Evolutionary conservation across 2,329 filamentous ascomycete genomes (phyloP).

Genomic region (Fusarium foetens): DNA sequence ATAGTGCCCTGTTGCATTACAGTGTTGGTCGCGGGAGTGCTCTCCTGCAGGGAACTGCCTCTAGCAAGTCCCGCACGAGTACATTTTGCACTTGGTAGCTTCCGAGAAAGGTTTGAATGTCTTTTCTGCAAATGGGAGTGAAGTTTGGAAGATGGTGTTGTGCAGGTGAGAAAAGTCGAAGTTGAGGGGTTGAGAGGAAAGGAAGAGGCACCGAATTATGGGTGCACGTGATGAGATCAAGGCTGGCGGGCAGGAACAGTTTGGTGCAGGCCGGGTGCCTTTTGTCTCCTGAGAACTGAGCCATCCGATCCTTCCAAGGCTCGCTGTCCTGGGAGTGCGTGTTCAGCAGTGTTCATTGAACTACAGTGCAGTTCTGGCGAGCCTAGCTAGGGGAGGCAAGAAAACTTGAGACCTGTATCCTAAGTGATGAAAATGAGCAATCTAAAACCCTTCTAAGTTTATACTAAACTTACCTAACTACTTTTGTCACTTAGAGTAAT

Average conservation of each 20-base stretch:
- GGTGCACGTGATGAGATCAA: neutral
- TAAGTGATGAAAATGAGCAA: no score
- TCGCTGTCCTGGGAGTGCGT: neutral
- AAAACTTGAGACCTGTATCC: no score
- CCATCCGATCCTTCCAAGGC: neutral
- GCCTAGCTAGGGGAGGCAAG: neutral
- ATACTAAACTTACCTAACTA: no score
- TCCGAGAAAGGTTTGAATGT: accelerated
- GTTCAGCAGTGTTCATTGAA: neutral
- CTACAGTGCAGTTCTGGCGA: neutral
- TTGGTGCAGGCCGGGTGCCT: neutral
- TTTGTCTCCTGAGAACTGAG: neutral
- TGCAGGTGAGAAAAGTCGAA: neutral
- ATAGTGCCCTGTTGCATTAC: slow-evolving; percentile 36
- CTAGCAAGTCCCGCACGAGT: slow-evolving; percentile 43
- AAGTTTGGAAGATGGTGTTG: neutral
- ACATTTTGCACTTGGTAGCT: neutral
- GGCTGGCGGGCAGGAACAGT: neutral
- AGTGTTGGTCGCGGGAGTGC: slow-evolving; percentile 42
- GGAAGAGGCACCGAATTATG: no score
- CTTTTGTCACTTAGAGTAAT: no score
- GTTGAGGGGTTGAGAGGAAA: neutral
- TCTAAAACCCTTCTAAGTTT: no score
- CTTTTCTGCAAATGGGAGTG: neutral
- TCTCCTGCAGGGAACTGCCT: slow-evolving; percentile 38